Evolutionary conservation across 148 eudicot species (phyloP), one percentile per base, ranked within the genome.

Genomic region (Vaccinium darrowii): DNA sequence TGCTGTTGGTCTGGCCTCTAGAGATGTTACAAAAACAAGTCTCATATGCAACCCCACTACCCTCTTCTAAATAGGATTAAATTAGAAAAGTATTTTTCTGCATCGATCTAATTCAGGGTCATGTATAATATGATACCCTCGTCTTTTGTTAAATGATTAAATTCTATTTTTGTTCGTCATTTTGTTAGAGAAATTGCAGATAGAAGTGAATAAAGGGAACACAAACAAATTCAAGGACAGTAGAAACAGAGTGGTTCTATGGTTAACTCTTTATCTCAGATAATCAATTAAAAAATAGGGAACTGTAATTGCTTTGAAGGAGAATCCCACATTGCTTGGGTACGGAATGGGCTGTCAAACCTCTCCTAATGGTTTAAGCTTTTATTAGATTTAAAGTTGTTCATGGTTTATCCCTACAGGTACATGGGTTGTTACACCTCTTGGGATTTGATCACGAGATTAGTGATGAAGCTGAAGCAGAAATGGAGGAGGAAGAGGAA

Each of bases 371-470:
- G 21, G 73, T 33, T 67, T 67, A 63, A n/a, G 69, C 69, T 63
- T 63, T 63, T 63, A 16, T 67, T 25, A 27, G 73, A 11, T n/a
- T 67, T 1, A 25, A 67, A 67, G 39, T 67, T 67, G 8, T 10
- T 25, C 39, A 67, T 67, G 73, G 73, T 67, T 67, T 67, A 18
- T 25, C 7, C 8, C 33, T 51, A 79, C 91, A 94, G 98, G 94
- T 96, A 88, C 99, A 93, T 90, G 99, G 99, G 63, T 88, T 94
- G 84, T 86, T 96, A 76, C 99, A 95, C 91, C 96, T 96, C 84
- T 82, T 96, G 90, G 98, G 98, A 78, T 96, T 92, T 85, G 98
- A 96, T 93, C 99, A 96, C 84, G 98, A 96, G 91, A 76, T 95
- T 57, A 92, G 98, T 85, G 96, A 92, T 43, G 98, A 96, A 86